Evolutionary conservation across 306 rosid genomes (phyloP).

Genomic region (Ziziphus jujuba): DNA sequence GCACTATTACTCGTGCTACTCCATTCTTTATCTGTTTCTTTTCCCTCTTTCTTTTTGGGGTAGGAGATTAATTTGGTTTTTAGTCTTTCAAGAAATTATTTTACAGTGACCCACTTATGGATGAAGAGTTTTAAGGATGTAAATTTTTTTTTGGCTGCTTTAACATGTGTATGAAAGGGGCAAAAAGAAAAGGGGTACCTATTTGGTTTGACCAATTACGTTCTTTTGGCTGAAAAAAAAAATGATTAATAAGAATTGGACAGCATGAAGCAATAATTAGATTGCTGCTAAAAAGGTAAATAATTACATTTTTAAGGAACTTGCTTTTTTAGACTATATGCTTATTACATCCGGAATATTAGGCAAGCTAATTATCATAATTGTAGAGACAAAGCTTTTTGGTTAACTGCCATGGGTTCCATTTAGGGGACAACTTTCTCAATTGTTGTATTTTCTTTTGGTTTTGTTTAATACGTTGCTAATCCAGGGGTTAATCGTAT

Average conservation of each 20-base stretch:
- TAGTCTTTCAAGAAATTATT: no score
- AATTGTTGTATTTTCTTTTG: neutral
- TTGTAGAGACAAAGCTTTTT: conserved; percentile 22
- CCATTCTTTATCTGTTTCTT: neutral
- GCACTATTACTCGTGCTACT: no score
- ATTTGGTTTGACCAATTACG: conserved; percentile 11
- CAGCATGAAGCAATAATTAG: conserved; percentile 29
- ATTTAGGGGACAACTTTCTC: conserved; percentile 13
- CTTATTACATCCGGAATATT: conserved; percentile 20
- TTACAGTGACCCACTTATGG: no score
- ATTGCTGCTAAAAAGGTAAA: conserved; percentile 16
- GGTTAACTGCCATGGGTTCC: conserved; percentile 6
- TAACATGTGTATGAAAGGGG: no score
- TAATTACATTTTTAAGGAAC: neutral
- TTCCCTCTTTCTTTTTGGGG: neutral
- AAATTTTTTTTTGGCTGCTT: no score
- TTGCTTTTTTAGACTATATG: neutral
- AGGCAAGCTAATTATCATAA: conserved; percentile 12
- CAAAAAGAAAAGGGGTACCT: no score
- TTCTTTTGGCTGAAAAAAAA: neutral
- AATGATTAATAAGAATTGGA: neutral
- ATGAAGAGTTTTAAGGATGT: no score
- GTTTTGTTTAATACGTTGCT: conserved; percentile 11
- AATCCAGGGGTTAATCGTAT: conserved; percentile 8
- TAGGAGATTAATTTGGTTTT: neutral